phyloP scores from a whole-genome alignment of 352 stramenopile species.

The Phytophthora hibernalis region DNA sequence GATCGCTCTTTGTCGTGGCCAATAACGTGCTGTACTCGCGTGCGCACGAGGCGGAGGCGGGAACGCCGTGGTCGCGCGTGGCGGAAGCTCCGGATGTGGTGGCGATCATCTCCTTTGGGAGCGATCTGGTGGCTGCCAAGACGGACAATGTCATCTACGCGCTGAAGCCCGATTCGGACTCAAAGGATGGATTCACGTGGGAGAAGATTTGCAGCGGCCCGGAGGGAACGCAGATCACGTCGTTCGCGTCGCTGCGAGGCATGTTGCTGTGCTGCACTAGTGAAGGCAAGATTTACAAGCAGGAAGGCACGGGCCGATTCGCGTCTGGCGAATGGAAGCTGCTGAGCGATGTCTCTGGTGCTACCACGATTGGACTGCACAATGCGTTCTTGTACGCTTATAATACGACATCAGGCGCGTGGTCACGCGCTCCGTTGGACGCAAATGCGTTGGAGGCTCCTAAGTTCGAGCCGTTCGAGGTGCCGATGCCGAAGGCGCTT shows the following conservation, averaged over 20 bases:
- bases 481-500: slow-evolving; percentile 36
- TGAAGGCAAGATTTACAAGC: slow-evolving; percentile 69
- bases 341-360: slow-evolving; percentile 51
- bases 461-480: slow-evolving; percentile 48
- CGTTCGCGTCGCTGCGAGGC: slow-evolving; percentile 71
- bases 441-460: slow-evolving; percentile 57
- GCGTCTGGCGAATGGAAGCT: slow-evolving; percentile 68
- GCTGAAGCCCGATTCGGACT: slow-evolving; percentile 44
- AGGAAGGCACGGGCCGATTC: slow-evolving; percentile 69
- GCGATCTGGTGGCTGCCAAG: slow-evolving; percentile 69
- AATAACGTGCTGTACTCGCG: slow-evolving; percentile 67
- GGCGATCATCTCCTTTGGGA: slow-evolving; percentile 81
- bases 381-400: slow-evolving; percentile 76
- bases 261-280: slow-evolving; percentile 68
- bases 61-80: slow-evolving; percentile 51
- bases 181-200: slow-evolving; percentile 48
- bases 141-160: slow-evolving; percentile 60
- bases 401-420: slow-evolving; percentile 35
- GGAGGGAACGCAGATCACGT: slow-evolving; percentile 47
- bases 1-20: slow-evolving; percentile 74
- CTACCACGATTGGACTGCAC: slow-evolving; percentile 68
- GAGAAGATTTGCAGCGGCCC: slow-evolving; percentile 60
- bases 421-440: slow-evolving; percentile 62
- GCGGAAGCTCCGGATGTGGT: slow-evolving; percentile 51
- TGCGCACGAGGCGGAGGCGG: slow-evolving; percentile 55